These are phyloP conservation scores for Diaporthe humulicola DNA, from an alignment of 2,329 filamentous ascomycete genomes.

Conservation along the genomic window DNA sequence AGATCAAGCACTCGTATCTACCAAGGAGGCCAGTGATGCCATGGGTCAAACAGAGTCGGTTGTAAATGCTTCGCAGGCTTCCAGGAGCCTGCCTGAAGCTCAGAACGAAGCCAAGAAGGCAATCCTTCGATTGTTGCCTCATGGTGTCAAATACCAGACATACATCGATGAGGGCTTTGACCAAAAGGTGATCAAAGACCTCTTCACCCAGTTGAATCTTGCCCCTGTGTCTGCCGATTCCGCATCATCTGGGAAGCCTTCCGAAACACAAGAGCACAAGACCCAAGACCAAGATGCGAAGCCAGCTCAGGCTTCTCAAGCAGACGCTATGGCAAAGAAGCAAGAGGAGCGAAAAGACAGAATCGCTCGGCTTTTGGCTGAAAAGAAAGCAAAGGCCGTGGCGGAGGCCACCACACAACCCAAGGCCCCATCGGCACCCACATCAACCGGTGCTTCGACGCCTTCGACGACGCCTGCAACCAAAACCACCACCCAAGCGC, in stretches of 20 bases:
- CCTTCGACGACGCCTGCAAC: slow-evolving; percentile 12
- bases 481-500: slow-evolving; percentile 66
- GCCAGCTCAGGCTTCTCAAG: neutral
- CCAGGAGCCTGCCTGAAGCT: slow-evolving; percentile 54
- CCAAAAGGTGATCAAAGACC: slow-evolving; percentile 67
- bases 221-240: slow-evolving; percentile 51
- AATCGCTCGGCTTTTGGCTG: slow-evolving; percentile 81
- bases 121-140: slow-evolving; percentile 72
- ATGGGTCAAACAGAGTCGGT: neutral
- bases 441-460: slow-evolving; percentile 29
- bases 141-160: slow-evolving; percentile 80
- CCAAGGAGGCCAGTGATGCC: neutral
- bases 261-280: neutral
- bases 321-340: slow-evolving; percentile 48
- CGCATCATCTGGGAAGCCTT: slow-evolving; percentile 1
- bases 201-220: slow-evolving; percentile 79
- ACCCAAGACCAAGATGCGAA: slow-evolving; percentile 12
- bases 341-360: slow-evolving; percentile 80
- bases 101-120: slow-evolving; percentile 75
- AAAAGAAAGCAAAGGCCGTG: slow-evolving; percentile 71
- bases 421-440: slow-evolving; percentile 11
- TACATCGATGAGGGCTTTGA: slow-evolving; percentile 82
- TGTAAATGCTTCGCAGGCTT: slow-evolving; percentile 33
- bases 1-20: neutral
- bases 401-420: slow-evolving; percentile 42